A percentile compares a stretch with the other conserved stretches of the same genome.
Conservation (phyloP, 2,329 filamentous ascomycete genomes). For the Clarireedia sp. region DNA sequence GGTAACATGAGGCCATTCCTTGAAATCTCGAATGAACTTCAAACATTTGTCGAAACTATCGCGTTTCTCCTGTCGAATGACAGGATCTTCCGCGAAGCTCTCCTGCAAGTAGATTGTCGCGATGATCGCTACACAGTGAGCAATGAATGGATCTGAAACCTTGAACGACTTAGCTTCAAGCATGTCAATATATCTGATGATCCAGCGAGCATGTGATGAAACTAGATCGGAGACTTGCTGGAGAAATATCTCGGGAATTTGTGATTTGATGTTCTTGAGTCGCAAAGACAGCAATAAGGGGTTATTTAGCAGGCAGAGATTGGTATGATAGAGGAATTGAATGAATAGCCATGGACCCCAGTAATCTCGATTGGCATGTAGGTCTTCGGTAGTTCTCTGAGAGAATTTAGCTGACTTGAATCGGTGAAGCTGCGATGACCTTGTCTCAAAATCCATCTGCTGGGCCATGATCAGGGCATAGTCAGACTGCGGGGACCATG, state of each 20-base stretch:
- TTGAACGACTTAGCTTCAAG: constrained; percentile 38
- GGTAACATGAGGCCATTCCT: constrained; percentile 38
- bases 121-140: constrained; percentile 43
- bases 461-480: constrained; percentile 41
- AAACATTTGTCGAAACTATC: constrained; percentile 38
- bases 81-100: constrained; percentile 36
- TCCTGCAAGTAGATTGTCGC: constrained; percentile 47
- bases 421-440: constrained; percentile 42
- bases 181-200: constrained; percentile 43
- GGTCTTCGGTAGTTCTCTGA: constrained; percentile 33
- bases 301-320: constrained; percentile 45
- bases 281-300: constrained; percentile 44
- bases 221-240: constrained; percentile 46
- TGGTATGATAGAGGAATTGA: constrained; percentile 45
- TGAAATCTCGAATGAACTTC: constrained; percentile 35
- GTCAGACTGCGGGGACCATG: constrained; percentile 43
- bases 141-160: constrained; percentile 39
- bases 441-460: constrained; percentile 45
- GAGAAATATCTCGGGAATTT: constrained; percentile 46
- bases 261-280: constrained; percentile 43
- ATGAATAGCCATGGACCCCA: constrained; percentile 46
- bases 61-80: constrained; percentile 34
- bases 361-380: constrained; percentile 40
- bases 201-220: constrained; percentile 44
- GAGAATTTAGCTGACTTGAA: constrained; percentile 42